Conservation (phyloP, 805 yeast species). For the Suhomyces emberorum region DNA sequence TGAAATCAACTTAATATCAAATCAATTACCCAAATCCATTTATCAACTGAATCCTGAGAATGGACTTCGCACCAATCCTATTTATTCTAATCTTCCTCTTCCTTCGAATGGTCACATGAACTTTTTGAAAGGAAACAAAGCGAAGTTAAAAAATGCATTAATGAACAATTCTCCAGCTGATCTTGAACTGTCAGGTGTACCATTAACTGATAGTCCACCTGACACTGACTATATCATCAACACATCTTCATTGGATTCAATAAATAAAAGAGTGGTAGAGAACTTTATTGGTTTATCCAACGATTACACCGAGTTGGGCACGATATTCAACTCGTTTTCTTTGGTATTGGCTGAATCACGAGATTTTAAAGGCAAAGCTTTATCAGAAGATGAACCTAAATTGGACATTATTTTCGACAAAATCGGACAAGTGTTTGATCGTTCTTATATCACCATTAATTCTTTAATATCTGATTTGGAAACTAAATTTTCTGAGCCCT, state of each 20-base stretch:
- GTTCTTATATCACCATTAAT: constrained; percentile 52
- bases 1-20: constrained; percentile 39
- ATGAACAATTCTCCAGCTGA: constrained; percentile 6
- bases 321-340: constrained; percentile 51
- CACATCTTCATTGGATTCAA: constrained; percentile 51
- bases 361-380: constrained; percentile 16
- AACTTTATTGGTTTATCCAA: constrained; percentile 57
- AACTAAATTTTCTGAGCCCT: constrained; percentile 62
- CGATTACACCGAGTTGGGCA: constrained; percentile 75
- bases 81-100: constrained; percentile 33
- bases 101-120: constrained; percentile 29
- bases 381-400: constrained; percentile 21
- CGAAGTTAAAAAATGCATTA: constrained; percentile 21
- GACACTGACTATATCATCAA: constrained; percentile 14
- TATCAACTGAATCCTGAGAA: constrained; percentile 45
- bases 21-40: constrained; percentile 39
- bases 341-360: constrained; percentile 38
- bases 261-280: constrained; percentile 52
- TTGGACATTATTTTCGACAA: constrained; percentile 54
- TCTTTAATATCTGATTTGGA: constrained; percentile 51
- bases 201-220: neutral
- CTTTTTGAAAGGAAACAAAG: constrained; percentile 30
- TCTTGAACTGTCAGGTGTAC: neutral
- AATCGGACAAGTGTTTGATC: constrained; percentile 83
- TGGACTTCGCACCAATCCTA: constrained; percentile 34